phyloP scores from a whole-genome alignment of 495 filamentous ascomycete species.

The Podospora fimiseda region DNA sequence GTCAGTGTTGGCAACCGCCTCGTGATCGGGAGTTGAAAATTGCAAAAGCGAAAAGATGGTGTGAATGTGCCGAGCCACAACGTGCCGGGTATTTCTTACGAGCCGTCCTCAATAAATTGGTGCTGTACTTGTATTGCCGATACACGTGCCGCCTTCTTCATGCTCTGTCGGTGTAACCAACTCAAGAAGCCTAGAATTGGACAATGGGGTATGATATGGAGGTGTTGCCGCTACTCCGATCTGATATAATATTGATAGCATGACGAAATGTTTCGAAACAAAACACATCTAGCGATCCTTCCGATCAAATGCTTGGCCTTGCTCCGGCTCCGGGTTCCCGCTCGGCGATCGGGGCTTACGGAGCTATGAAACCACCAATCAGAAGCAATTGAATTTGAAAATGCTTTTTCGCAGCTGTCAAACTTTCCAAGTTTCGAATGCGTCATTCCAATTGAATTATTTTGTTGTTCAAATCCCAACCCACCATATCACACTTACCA shows the following conservation, averaged over 20 bases:
- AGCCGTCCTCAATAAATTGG: conserved; percentile 7
- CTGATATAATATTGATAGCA: neutral
- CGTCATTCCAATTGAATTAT: no score
- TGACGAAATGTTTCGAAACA: neutral
- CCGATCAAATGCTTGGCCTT: neutral
- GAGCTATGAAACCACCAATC: neutral
- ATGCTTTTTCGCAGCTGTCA: no score
- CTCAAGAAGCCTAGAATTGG: neutral
- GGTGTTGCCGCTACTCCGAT: neutral
- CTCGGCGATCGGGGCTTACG: neutral
- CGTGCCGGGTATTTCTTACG: neutral
- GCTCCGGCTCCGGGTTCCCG: neutral
- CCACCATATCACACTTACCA: no score
- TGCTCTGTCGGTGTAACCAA: neutral
- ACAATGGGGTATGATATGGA: neutral
- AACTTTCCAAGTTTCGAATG: no score
- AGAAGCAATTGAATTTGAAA: neutral
- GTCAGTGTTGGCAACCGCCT: no score
- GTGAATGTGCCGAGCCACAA: conserved; percentile 9
- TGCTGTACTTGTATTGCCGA: conserved; percentile 1
- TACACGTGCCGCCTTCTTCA: neutral
- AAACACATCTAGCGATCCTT: no score
- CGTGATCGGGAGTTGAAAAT: no score
- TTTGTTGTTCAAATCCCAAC: no score
- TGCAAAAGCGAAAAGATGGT: neutral